Evolutionary conservation across 257 asterid species (phyloP), one percentile per base, ranked within the genome.

Genomic region (Orobanche coerulescens): DNA sequence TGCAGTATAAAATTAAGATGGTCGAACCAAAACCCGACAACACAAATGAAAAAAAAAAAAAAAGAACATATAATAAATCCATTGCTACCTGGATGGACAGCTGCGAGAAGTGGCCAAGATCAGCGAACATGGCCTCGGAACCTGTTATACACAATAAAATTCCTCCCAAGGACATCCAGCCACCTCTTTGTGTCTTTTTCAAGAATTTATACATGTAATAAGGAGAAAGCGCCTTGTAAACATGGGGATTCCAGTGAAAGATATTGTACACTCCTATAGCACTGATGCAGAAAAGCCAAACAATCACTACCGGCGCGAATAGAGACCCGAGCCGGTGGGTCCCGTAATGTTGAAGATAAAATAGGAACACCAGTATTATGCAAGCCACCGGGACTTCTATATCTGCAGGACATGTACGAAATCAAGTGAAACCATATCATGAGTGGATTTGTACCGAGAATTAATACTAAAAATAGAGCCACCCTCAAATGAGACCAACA

Each of bases 121-220:
- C 97, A 24, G 97, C 97, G 73, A 71, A 87, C 97, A 91, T 91
- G 47, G 97, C 96, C 73, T 91, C 97, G 1, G 97, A 91, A 72
- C 97, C 97, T 65, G 97, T 91, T 60, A 91, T 88, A 52, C 98
- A 91, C 58, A 91, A 63, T 66, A 91, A 76, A 61, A 91, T 88
- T 67, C 98, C 98, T 18, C 98, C 98, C 50, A 91, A 69, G 23
- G 98, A 91, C 96, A 87, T 88, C 98, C 98, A 91, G 10, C 98
- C 98, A 43, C 77, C 84, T 70, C 75, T 62, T 56, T 49, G 88
- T 7, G 98, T 91, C 77, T 91, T 91, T 72, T 81, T 91, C 71
- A 91, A 76, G 96, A 91, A 91, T 64, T 85, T 91, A 64, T 91
- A 91, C 96, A 91, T 91, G 80, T 91, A 88, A 77, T 88, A 85